These are phyloP conservation scores for Leishmania amazonensis DNA, from an alignment of 208 protist species.

Conservation along the genomic window DNA sequence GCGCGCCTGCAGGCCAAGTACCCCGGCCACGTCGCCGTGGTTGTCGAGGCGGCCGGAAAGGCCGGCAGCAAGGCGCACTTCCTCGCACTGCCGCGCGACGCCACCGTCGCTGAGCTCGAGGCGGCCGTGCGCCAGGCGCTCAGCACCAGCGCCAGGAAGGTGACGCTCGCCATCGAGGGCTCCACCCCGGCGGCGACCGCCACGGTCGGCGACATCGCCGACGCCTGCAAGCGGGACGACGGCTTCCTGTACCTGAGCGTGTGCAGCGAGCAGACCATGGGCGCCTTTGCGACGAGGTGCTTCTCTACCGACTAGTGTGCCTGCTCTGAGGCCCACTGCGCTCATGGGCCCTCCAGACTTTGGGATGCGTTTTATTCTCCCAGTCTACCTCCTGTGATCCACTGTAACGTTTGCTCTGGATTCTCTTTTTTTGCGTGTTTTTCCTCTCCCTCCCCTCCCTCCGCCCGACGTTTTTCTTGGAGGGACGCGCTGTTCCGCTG, in stretches of 20 bases:
- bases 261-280: constrained; percentile 6
- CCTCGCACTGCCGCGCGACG: constrained; percentile 22
- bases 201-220: constrained; percentile 20
- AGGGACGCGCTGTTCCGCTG: background rate
- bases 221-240: constrained; percentile 12
- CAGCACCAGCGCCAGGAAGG: constrained; percentile 12
- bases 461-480: background rate
- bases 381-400: background rate
- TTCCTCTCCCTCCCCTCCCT: background rate
- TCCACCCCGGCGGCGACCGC: constrained; percentile 21
- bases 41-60: constrained; percentile 19
- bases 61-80: background rate
- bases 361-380: background rate
- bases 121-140: constrained; percentile 9
- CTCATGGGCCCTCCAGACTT: too few species aligned
- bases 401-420: background rate
- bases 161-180: constrained; percentile 29
- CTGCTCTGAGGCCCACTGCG: too few species aligned
- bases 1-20: constrained; percentile 23
- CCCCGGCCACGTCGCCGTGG: constrained; percentile 20
- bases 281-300: background rate
- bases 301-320: background rate
- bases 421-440: background rate
- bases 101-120: constrained; percentile 26
- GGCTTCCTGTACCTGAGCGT: constrained; percentile 25